phyloP scores from a whole-genome alignment of 2,329 filamentous ascomycete species.

The Furcasterigmium furcatum region DNA sequence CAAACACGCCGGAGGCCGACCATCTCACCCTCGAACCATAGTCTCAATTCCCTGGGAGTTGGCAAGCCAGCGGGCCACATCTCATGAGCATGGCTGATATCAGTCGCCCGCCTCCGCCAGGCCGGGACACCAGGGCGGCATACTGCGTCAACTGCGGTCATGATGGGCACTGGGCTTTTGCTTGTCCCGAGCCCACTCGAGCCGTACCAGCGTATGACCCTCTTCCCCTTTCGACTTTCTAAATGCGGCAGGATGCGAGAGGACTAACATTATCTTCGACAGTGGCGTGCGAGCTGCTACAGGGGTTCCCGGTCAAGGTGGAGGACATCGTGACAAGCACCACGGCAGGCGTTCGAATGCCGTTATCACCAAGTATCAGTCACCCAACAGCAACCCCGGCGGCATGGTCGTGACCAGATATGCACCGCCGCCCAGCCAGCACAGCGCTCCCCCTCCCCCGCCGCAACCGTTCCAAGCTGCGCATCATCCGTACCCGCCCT shows the following conservation, averaged over 20 bases:
- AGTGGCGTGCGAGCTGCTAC: too few species aligned
- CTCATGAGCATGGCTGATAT: slow-evolving; percentile 14
- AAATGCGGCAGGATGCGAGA: slow-evolving; percentile 2
- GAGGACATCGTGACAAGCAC: neutral
- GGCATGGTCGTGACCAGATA: neutral
- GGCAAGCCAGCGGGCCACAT: too few species aligned
- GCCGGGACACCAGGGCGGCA: slow-evolving; percentile 13
- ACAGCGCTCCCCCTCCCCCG: slow-evolving; percentile 4
- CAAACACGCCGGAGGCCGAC: too few species aligned
- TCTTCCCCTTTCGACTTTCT: too few species aligned
- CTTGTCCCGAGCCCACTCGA: slow-evolving; percentile 48
- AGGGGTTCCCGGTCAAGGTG: too few species aligned
- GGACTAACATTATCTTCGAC: too few species aligned
- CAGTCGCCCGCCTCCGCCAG: slow-evolving; percentile 19
- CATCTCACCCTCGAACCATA: too few species aligned
- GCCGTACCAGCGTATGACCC: slow-evolving; percentile 46
- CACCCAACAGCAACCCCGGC: neutral
- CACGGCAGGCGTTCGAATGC: neutral
- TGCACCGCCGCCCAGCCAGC: slow-evolving; percentile 5
- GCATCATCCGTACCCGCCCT: slow-evolving; percentile 2
- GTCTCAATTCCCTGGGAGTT: too few species aligned
- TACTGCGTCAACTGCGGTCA: slow-evolving; percentile 53
- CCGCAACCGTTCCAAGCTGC: slow-evolving; percentile 1
- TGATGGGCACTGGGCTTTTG: slow-evolving; percentile 48
- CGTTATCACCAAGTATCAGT: neutral